phyloP scores from a whole-genome alignment of 805 yeast genomes.

The Grigorovia humatica region DNA sequence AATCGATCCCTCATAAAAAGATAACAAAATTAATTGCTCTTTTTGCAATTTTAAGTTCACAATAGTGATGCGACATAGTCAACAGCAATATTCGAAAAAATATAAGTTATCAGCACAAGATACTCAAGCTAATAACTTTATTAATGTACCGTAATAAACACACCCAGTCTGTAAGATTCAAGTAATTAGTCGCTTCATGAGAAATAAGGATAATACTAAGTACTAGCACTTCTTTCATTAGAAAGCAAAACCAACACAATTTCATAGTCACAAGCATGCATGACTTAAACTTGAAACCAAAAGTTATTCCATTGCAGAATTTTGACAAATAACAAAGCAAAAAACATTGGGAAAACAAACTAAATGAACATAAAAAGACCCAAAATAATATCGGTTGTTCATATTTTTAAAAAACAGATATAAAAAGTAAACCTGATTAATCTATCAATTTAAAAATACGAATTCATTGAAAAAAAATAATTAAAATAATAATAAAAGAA shows the following conservation, averaged over 20 bases:
- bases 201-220: too few relatives aligned
- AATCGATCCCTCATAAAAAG: conserved; percentile 11
- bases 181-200: neutral
- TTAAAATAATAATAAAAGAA: neutral
- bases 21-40: conserved; percentile 27
- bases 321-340: neutral
- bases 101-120: too few relatives aligned
- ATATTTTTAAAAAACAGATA: neutral
- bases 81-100: neutral
- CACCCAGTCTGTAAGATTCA: neutral
- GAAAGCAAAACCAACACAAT: neutral
- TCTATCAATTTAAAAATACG: neutral
- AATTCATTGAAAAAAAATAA: neutral
- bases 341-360: neutral
- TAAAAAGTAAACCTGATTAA: neutral
- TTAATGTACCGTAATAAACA: neutral
- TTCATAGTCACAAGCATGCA: neutral
- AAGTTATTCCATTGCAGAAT: neutral
- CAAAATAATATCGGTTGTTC: neutral
- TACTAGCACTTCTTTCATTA: too few relatives aligned
- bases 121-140: too few relatives aligned
- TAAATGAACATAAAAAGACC: neutral
- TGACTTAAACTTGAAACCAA: neutral
- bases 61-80: neutral
- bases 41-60: conserved; percentile 1